phyloP scores from a whole-genome alignment of 768 basidiomycete species.

The Rhodotorula diobovata region DNA sequence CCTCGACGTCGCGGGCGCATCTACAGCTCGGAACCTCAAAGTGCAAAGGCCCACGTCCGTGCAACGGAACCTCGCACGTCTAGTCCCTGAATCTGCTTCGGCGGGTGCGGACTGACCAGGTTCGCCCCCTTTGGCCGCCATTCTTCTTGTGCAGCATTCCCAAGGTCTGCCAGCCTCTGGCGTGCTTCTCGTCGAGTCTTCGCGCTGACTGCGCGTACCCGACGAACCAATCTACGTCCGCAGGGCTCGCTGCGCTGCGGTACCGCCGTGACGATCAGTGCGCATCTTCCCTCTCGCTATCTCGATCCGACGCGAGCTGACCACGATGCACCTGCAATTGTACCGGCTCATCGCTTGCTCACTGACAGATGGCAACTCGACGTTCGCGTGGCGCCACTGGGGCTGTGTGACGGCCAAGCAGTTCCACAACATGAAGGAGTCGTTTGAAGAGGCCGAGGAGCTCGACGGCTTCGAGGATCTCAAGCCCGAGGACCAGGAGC shows the following conservation, averaged over 20 bases:
- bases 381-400: conserved; percentile 75
- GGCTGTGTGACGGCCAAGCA: conserved; percentile 63
- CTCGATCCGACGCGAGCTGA: neutral
- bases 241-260: neutral
- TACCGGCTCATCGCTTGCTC: no score
- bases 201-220: no score
- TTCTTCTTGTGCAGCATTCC: no score
- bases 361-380: conserved; percentile 14
- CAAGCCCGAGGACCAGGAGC: conserved; percentile 63
- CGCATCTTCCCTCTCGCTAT: neutral
- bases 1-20: neutral
- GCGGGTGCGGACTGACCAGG: no score
- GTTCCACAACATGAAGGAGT: conserved; percentile 64
- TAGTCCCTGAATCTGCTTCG: no score
- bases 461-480: conserved; percentile 82
- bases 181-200: no score
- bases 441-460: conserved; percentile 58
- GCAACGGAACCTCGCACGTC: conserved; percentile 61
- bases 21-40: neutral
- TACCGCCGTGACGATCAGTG: conserved; percentile 14
- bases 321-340: no score
- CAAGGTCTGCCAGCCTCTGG: no score
- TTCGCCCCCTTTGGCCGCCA: no score
- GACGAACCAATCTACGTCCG: no score
- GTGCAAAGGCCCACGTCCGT: conserved; percentile 30